Evolutionary conservation across 1,139 yeast species (phyloP), one percentile per base, ranked within the genome.

Genomic region (Hanseniaspora uvarum): DNA sequence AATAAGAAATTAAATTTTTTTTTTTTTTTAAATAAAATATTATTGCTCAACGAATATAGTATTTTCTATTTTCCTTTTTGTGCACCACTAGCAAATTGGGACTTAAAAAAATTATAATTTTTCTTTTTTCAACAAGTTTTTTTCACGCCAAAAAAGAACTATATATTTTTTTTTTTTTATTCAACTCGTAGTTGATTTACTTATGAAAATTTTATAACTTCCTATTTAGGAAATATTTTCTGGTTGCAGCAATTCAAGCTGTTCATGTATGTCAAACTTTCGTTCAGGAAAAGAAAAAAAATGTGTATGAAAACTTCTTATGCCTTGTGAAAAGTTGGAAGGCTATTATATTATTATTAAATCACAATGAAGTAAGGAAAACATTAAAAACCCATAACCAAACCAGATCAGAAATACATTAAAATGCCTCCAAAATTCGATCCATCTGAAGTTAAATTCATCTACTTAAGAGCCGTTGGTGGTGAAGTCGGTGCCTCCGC

Each of bases 401-500:
- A 53, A 56, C 58, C 46, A 45, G 44, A 45, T 24, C 46, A 24
- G 46, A 34, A 30, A 26, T 45, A 50, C 60, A 58, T 56, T 62
- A 72, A 65, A 59, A 85, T 85, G 94, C 94, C 94, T 78, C 94
- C 94, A 81, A 86, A 92, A 82, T 81, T 89, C 80, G 98, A 92
- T 78, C 99, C 99, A 73, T 78, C 68, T 80, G 98, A 92, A 86
- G 96, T 92, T 74, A 89, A 89, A 79, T 87, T 79, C 86, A 81
- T 92, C 79, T 92, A 89, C 88, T 81, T 92, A 77, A 87, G 98
- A 86, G 97, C 98, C 77, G 94, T 89, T 68, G 99, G 98, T 85
- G 98, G 99, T 82, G 99, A 92, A 82, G 95, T 94, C 70, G 98
- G 97, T 81, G 96, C 97, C 72, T 89, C 98, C 62, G 86, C 98